Percentiles rank a stretch among this genome's conserved stretches.
Evolutionary conservation across 73 alveolate species (phyloP).

Genomic region (Effrenium voratum): DNA sequence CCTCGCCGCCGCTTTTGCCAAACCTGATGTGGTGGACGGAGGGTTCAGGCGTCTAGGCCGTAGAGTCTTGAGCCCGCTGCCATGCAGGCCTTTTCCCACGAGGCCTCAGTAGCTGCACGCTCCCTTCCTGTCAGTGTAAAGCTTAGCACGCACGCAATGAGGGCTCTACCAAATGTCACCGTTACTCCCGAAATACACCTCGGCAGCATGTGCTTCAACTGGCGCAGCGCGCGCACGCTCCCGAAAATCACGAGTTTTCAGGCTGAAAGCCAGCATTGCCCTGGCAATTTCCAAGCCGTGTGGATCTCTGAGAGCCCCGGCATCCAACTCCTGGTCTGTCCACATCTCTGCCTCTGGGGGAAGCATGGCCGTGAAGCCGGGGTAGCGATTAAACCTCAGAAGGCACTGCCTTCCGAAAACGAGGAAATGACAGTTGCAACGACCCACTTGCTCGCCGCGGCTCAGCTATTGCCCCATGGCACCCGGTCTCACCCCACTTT

Average conservation of each 20-base stretch:
- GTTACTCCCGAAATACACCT: slow-evolving; percentile 83
- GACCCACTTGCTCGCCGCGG: not conserved
- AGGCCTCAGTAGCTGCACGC: not conserved
- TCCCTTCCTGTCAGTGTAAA: not conserved
- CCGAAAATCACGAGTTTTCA: no score
- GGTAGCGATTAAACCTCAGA: slow-evolving; percentile 60
- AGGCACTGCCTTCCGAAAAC: not conserved
- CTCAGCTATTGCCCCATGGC: not conserved
- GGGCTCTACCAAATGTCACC: slow-evolving; percentile 62
- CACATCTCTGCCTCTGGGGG: slow-evolving; percentile 89
- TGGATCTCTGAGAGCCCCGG: not conserved
- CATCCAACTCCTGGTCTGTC: slow-evolving; percentile 81
- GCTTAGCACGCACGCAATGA: not conserved
- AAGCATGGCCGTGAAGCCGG: slow-evolving; percentile 52
- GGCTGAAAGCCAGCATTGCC: no score
- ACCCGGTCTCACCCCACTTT: not conserved
- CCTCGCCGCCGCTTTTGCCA: slow-evolving; percentile 21
- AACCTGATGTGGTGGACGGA: no score
- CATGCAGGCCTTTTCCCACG: slow-evolving; percentile 29
- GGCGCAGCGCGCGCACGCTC: no score
- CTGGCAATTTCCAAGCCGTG: not conserved
- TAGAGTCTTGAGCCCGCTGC: no score
- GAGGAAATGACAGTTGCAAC: not conserved
- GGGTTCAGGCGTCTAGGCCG: no score
- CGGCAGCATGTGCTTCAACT: not conserved